Conservation (phyloP, 768 basidiomycete genomes). For the Ramaria rubella region DNA sequence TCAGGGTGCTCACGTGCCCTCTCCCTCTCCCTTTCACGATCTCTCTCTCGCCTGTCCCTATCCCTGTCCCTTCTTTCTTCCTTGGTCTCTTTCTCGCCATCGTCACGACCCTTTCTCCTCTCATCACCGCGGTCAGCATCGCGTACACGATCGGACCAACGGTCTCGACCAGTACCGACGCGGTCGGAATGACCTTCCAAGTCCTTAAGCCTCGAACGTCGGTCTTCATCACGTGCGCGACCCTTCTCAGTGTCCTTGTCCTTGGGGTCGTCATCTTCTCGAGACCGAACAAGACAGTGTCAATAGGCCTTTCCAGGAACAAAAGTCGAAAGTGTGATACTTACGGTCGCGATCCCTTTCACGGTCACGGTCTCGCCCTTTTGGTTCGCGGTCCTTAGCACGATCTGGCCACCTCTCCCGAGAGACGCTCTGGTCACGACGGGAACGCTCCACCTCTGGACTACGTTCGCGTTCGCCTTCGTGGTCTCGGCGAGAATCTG, state of each 20-base stretch:
- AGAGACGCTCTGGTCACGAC: slow-evolving; percentile 53
- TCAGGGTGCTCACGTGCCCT: slow-evolving; percentile 32
- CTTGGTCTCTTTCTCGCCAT: slow-evolving; percentile 7
- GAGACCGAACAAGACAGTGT: not conserved
- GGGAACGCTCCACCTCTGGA: slow-evolving; percentile 55
- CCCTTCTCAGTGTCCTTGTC: slow-evolving; percentile 6
- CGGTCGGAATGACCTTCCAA: not conserved
- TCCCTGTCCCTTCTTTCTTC: slow-evolving; percentile 10
- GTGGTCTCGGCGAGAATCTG: not conserved
- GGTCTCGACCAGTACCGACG: not conserved
- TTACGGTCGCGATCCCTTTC: slow-evolving; percentile 28
- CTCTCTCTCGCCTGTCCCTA: slow-evolving; percentile 39
- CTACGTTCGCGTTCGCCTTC: slow-evolving; percentile 39
- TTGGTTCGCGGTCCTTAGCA: slow-evolving; percentile 32
- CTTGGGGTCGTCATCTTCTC: not conserved
- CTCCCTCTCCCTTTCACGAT: slow-evolving; percentile 35
- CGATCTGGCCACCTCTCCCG: slow-evolving; percentile 26
- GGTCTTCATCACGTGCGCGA: slow-evolving; percentile 5
- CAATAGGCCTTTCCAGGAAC: not conserved
- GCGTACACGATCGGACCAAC: slow-evolving; percentile 6
- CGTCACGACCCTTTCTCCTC: slow-evolving; percentile 1
- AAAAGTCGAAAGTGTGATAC: slow-evolving; percentile 16
- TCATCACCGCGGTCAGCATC: not conserved
- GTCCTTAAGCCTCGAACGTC: not conserved
- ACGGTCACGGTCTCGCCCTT: slow-evolving; percentile 37